Evolutionary conservation across 148 eudicot genomes (phyloP), one percentile per base, ranked within the genome.

Genomic region (Heliosperma pusillum): DNA sequence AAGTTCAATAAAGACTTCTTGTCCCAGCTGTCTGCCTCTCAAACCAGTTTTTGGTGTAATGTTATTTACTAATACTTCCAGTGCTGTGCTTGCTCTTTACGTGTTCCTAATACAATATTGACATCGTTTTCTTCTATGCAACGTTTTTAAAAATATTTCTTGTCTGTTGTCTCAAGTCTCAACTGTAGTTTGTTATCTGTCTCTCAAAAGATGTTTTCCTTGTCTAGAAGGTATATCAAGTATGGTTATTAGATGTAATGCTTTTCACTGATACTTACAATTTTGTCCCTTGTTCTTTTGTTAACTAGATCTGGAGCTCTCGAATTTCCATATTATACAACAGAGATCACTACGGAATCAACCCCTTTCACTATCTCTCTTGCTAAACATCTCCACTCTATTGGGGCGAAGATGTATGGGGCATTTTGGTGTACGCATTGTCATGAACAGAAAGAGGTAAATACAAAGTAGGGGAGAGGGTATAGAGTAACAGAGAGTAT

Each of bases 371-470:
- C 96, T 66, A 67, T 89, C 60, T 83, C 93, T 72, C 96, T 95
- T 72, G 98, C 97, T 70, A 89, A 60, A 75, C 91, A 95, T 83
- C 87, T 95, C 76, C 93, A 81, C 63, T 92, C 97, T 19, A 77
- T 86, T 16, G 98, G 98, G 76, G 98, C 98, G 66, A 95, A 92
- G 83, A 85, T 95, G 89, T 95, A 92, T 78, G 98, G 97, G 42
- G 98, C 98, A 72, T 95, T 95, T 79, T 95, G 98, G 98, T 95
- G 98, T 84, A 84, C 96, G 21, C 98, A 95, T 80, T 95, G 97
- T 79, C 74, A 78, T 62, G 96, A 95, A 70, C 98, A 95, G 71
- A 95, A 92, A 72, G 83, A 91, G 94, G 98, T 93, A 85, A 20
- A 10, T 26, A 57, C 59, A 15, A n/a, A 55, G 5, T 24, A 27